These are phyloP conservation scores for Trichoderma gamsii DNA, from an alignment of 495 filamentous ascomycete species.

Conservation along the genomic window DNA sequence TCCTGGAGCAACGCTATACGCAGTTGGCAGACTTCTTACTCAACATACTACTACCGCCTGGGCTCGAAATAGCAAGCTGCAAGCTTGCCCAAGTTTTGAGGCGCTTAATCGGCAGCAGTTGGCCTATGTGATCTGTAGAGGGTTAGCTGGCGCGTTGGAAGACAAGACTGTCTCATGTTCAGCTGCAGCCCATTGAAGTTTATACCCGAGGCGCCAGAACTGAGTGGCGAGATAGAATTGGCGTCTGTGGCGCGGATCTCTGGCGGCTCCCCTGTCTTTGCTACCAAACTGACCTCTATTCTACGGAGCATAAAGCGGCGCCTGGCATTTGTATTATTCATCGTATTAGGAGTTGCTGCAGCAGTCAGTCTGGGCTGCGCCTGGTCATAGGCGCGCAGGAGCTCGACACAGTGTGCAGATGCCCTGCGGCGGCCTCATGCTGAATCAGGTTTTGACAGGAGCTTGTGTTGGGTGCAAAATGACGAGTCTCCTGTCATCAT, in stretches of 20 bases:
- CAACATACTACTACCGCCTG: background rate
- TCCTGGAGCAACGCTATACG: background rate
- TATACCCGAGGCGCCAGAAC: background rate
- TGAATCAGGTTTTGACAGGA: slow-evolving; percentile 9
- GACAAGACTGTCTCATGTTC: background rate
- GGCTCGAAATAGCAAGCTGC: background rate
- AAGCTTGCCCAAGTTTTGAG: background rate
- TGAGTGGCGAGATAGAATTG: slow-evolving; percentile 8
- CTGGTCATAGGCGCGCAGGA: background rate
- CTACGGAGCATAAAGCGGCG: background rate
- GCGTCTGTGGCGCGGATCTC: background rate
- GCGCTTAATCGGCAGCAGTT: background rate
- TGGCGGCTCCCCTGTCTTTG: background rate
- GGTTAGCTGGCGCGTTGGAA: background rate
- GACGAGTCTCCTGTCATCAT: slow-evolving; percentile 3
- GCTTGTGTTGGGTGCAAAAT: slow-evolving; percentile 1
- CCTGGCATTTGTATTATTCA: background rate
- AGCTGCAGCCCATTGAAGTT: background rate
- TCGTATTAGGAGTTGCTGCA: background rate
- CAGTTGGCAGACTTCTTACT: background rate
- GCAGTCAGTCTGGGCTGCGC: background rate
- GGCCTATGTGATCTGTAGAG: background rate
- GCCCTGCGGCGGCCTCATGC: background rate
- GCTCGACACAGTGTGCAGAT: background rate
- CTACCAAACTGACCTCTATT: background rate